A percentile compares a stretch with the other conserved stretches of the same genome.
These are phyloP conservation scores for Asparagopsis taxiformis DNA, from an alignment of 31 red algal genomes.

Conservation along the genomic window DNA sequence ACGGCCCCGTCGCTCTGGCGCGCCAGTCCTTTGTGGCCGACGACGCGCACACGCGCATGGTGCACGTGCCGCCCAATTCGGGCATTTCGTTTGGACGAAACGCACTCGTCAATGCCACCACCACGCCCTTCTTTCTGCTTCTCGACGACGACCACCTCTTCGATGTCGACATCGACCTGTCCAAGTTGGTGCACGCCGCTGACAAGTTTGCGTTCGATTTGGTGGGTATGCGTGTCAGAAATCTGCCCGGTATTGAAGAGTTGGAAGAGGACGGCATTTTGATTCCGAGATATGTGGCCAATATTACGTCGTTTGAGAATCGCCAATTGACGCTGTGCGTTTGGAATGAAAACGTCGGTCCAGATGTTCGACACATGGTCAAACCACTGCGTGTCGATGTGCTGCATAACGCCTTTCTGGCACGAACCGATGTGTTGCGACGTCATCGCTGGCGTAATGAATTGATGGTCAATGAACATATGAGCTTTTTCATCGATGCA, in stretches of 20 bases:
- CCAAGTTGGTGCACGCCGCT: not conserved
- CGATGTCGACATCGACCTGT: conserved; percentile 12
- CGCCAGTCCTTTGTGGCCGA: not conserved
- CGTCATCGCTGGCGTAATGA: conserved; percentile 15
- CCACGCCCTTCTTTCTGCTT: conserved; percentile 19
- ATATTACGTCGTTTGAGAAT: not conserved
- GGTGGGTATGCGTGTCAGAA: conserved; percentile 24
- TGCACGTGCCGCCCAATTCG: conserved; percentile 8
- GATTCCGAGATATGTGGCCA: conserved; percentile 33
- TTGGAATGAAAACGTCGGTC: conserved; percentile 37
- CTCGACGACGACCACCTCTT: conserved; percentile 38
- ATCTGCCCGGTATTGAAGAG: conserved; percentile 31
- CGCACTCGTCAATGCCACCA: conserved; percentile 24
- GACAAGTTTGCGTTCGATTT: conserved; percentile 5
- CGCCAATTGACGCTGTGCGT: conserved; percentile 22
- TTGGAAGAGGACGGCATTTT: conserved; percentile 3
- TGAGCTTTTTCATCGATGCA: conserved; percentile 30
- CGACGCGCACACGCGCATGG: conserved; percentile 4
- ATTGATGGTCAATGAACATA: conserved; percentile 29
- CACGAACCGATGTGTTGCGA: conserved; percentile 23
- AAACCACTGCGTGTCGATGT: conserved; percentile 15
- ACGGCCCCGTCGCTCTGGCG: conserved; percentile 5
- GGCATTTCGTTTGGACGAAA: conserved; percentile 30
- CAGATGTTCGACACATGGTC: conserved; percentile 1
- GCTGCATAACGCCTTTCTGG: conserved; percentile 26